These are phyloP conservation scores for Xylaria sp. DNA, from an alignment of 2,329 filamentous ascomycete species.

Conservation along the genomic window DNA sequence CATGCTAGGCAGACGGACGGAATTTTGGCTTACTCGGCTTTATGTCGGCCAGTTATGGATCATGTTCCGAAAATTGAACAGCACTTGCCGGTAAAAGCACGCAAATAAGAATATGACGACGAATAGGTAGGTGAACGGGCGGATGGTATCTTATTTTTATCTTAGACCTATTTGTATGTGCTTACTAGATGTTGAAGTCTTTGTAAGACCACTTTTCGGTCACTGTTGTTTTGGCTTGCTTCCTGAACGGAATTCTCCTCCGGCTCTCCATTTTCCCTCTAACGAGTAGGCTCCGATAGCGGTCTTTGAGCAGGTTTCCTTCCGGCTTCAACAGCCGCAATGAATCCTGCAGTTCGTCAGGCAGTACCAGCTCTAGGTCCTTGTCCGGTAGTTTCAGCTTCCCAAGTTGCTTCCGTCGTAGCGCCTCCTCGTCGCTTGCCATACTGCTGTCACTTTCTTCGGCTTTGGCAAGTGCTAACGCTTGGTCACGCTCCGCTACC, in stretches of 20 bases:
- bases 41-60: slow-evolving; percentile 13
- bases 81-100: not conserved
- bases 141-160: not conserved
- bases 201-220: slow-evolving; percentile 99
- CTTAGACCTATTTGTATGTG: not conserved
- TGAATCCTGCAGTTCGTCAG: slow-evolving; percentile 83
- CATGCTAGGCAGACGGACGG: not conserved
- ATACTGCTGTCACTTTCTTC: slow-evolving; percentile 57
- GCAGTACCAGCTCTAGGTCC: slow-evolving; percentile 78
- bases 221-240: slow-evolving; percentile 78
- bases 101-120: not conserved
- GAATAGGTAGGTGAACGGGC: not conserved
- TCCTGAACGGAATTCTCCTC: slow-evolving; percentile 77
- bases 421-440: slow-evolving; percentile 58
- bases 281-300: slow-evolving; percentile 87
- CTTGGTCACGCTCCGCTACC: slow-evolving; percentile 61
- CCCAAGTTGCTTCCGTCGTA: slow-evolving; percentile 76
- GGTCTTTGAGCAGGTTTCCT: slow-evolving; percentile 91
- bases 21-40: slow-evolving; percentile 6
- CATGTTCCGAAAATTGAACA: not conserved
- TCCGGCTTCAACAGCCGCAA: slow-evolving; percentile 86
- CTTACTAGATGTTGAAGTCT: slow-evolving; percentile 71
- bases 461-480: slow-evolving; percentile 50
- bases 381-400: slow-evolving; percentile 77
- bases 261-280: slow-evolving; percentile 88